Conservation (phyloP, 192 early-diverging fungal species). For the Rhizophagus clarus region DNA sequence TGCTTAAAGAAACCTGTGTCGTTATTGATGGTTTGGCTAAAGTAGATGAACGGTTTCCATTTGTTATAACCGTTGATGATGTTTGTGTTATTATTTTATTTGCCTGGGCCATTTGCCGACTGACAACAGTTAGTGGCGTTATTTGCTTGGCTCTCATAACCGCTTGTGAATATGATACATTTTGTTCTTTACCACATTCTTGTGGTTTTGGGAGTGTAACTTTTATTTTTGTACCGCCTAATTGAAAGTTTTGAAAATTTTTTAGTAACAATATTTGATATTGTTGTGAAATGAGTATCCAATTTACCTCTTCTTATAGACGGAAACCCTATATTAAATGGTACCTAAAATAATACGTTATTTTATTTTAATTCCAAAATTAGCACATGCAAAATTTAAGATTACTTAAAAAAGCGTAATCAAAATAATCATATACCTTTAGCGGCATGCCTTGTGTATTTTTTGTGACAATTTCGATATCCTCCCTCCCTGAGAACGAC, state of each 20-base stretch:
- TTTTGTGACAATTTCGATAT: neutral
- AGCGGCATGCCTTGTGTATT: neutral
- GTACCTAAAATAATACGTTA: neutral
- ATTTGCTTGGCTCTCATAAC: neutral
- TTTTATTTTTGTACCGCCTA: constrained; percentile 2
- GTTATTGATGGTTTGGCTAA: neutral
- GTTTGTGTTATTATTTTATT: neutral
- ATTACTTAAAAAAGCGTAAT: neutral
- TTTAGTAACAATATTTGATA: neutral
- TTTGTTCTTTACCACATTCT: neutral
- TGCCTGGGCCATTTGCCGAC: neutral
- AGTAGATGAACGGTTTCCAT: neutral
- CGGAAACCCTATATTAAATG: neutral
- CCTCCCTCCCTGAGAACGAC: neutral
- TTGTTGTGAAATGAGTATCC: neutral
- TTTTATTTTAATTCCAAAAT: neutral
- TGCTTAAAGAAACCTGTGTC: neutral
- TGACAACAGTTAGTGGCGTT: neutral
- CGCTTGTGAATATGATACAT: neutral
- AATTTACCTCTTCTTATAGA: neutral
- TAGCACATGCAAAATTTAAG: neutral
- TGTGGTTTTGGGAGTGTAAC: neutral
- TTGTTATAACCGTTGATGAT: neutral
- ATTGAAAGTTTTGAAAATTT: neutral
- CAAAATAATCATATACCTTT: neutral